Base-by-base conservation (phyloP, 75 land plant species). In the Pseudotsuga menziesii region DNA sequence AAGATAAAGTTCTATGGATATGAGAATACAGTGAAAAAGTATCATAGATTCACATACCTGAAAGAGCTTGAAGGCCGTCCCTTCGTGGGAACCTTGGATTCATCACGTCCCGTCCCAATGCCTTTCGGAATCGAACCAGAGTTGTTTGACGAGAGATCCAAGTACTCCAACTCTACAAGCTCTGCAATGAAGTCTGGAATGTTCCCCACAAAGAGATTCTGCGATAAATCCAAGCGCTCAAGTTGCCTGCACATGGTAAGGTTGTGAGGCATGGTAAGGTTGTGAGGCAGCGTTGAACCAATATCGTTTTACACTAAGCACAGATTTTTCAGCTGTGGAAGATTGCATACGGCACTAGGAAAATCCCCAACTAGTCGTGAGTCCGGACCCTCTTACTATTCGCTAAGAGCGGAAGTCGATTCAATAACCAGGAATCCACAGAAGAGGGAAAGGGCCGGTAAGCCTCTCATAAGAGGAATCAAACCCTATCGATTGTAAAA, bases 261-360 rank as follows among this genome's bases (percentile, higher is more conserved):
- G 25, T 77, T 35, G 11, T 75, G 39, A 56, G 83, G 83, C 15
- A 84, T n/a, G n/a, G 79, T 75, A 6, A 84, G 60, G 25, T 77
- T 35, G 11, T 75, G 39, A 56, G 83, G 83, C 15, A 84, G 57
- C 27, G 73, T n/a, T 7, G 84, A 84, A 0, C 57, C 36, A 17
- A 84, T 61, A 3, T 48, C 16, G 76, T 81, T 84, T 3, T 70
- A 57, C 3, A 17, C 26, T 4, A 76, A 25, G 3, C 69, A 76
- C 5, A 84, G 72, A 41, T 48, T 77, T 9, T 25, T 54, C n/a
- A 84, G 62, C 4, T 78, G 75, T 48, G 77, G 35, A 16, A 75
- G 39, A 5, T 60, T n/a, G 27, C 76, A 79, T 9, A 79, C 52
- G 7, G 12, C 78, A 12, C 54, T 32, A 6, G 80, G 80, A 74